Conservation (phyloP, 805 yeast species). For the Metschnikowia koreensis region DNA sequence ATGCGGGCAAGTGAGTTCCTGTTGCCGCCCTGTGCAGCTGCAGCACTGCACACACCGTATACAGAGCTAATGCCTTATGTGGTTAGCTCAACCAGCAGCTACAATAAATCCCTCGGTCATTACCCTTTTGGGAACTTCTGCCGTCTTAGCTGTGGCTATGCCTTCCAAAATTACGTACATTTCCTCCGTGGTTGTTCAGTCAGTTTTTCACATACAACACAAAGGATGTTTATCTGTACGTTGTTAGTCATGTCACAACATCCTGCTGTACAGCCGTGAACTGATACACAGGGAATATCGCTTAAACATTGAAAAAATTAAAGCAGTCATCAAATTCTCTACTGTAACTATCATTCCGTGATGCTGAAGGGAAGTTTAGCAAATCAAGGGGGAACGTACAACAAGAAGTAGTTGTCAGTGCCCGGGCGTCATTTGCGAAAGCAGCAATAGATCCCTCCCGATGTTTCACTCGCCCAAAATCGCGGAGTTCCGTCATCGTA, state of each 20-base stretch:
- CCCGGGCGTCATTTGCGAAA: no score
- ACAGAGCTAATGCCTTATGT: no score
- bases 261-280: no score
- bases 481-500: not conserved
- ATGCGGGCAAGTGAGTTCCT: not conserved
- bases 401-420: no score
- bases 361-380: no score
- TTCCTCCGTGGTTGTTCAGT: not conserved
- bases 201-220: not conserved
- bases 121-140: not conserved
- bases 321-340: no score
- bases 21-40: not conserved
- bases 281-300: no score
- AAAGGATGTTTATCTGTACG: no score
- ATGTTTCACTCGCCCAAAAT: conserved; percentile 3
- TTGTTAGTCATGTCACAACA: no score
- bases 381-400: no score
- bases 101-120: not conserved
- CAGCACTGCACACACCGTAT: not conserved
- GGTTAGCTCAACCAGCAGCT: not conserved
- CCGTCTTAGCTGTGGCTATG: not conserved
- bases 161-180: not conserved
- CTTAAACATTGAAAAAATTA: no score
- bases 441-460: not conserved
- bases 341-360: no score